Evolutionary conservation across 257 asterid species (phyloP).

Genomic region (Lycium ferocissimum): DNA sequence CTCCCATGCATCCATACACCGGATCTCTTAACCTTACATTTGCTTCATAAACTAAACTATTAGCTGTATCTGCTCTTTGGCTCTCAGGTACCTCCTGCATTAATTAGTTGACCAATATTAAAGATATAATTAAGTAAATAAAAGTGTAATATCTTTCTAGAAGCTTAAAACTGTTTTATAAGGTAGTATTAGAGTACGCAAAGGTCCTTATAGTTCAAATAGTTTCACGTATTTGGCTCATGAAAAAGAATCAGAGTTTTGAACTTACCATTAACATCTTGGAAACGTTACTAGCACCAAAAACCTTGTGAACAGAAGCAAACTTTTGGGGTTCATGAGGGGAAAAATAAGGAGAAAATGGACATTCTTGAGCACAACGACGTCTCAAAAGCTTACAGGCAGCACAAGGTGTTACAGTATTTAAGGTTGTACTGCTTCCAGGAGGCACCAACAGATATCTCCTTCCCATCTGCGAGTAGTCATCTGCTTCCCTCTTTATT

Average conservation of each 20-base stretch:
- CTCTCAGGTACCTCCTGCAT: constrained; percentile 78
- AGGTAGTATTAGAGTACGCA: not conserved
- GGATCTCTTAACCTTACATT: constrained; percentile 84
- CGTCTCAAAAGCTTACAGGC: constrained; percentile 90
- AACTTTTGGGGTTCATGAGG: constrained; percentile 88
- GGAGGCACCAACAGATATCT: constrained; percentile 45
- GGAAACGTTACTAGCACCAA: constrained; percentile 95
- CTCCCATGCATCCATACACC: constrained; percentile 91
- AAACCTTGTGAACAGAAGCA: constrained; percentile 89
- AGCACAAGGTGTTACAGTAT: constrained; percentile 86
- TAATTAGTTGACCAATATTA: not conserved
- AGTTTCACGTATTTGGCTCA: no score
- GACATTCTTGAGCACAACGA: constrained; percentile 90
- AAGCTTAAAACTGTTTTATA: not conserved
- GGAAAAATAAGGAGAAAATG: constrained; percentile 84
- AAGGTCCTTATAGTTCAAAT: no score
- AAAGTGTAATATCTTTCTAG: not conserved
- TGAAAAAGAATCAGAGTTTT: no score
- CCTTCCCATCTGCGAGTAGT: constrained; percentile 46
- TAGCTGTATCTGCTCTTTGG: constrained; percentile 83
- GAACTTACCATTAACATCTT: constrained; percentile 78
- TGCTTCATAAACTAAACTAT: constrained; percentile 85
- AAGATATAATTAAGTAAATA: not conserved
- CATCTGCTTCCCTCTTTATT: constrained; percentile 78
- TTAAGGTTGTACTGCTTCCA: constrained; percentile 41